Conservation (phyloP, 805 yeast species). For the Helenozyma baotianmanensis region DNA sequence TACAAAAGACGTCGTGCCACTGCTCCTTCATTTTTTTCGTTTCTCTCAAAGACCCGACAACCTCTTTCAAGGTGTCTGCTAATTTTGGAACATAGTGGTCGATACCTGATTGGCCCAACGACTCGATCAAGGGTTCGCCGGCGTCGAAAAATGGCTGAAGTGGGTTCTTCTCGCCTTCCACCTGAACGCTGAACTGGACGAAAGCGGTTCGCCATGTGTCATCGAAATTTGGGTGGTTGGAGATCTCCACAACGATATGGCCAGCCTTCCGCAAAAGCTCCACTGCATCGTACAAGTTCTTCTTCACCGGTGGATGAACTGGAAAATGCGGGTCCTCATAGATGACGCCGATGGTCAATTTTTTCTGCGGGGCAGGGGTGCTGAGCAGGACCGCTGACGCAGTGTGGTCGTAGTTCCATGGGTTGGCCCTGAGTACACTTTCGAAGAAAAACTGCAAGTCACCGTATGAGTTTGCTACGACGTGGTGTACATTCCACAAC, state of each 20-base stretch:
- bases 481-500: conserved; percentile 40
- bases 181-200: background rate
- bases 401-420: conserved; percentile 46
- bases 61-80: background rate
- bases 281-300: background rate
- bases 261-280: background rate
- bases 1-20: conserved; percentile 7
- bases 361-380: background rate
- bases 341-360: background rate
- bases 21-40: background rate
- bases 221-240: background rate
- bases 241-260: no score
- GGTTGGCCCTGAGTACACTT: conserved; percentile 30
- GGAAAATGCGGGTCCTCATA: background rate
- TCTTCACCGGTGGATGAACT: background rate
- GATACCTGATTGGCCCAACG: background rate
- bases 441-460: conserved; percentile 34
- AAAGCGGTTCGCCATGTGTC: background rate
- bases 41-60: background rate
- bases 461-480: conserved; percentile 35
- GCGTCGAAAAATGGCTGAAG: background rate
- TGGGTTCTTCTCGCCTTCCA: background rate
- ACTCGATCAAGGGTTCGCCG: conserved; percentile 1
- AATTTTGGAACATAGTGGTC: background rate
- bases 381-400: background rate